A percentile compares a stretch with the other conserved stretches of the same genome.
Evolutionary conservation across 148 eudicot genomes (phyloP).

Genomic region (Amaranthus palmeri): DNA sequence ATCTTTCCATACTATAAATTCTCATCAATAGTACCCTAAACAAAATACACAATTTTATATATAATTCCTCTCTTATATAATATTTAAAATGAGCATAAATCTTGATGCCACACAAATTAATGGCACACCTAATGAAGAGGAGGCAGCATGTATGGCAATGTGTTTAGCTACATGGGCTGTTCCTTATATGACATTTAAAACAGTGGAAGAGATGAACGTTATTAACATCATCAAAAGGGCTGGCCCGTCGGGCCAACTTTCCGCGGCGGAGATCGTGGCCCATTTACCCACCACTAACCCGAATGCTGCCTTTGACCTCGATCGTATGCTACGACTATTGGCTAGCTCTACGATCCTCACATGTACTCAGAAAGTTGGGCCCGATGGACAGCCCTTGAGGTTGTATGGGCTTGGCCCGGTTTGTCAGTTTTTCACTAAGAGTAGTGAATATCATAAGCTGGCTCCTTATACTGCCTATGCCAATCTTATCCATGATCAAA

Average conservation of each 20-base stretch:
- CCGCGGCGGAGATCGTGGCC: constrained; percentile 41
- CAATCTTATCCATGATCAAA: not conserved
- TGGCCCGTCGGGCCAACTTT: constrained; percentile 36
- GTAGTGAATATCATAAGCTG: constrained; percentile 29
- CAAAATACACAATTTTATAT: too few relatives aligned
- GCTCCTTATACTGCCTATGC: constrained; percentile 13
- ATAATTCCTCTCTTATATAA: too few relatives aligned
- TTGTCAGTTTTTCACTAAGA: constrained; percentile 46
- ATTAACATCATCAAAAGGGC: constrained; percentile 45
- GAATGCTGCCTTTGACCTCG: constrained; percentile 43
- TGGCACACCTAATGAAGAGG: not conserved
- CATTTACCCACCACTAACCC: constrained; percentile 46
- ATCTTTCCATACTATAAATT: too few relatives aligned
- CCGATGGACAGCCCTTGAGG: constrained; percentile 42
- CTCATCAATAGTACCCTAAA: too few relatives aligned
- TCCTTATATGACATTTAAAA: constrained; percentile 48
- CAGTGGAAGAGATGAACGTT: constrained; percentile 57
- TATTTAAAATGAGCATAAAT: too few relatives aligned
- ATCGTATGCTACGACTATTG: constrained; percentile 49
- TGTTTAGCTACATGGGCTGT: constrained; percentile 50
- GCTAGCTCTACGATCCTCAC: constrained; percentile 43
- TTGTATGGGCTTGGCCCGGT: constrained; percentile 52
- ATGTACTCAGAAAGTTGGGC: constrained; percentile 20
- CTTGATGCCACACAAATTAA: too few relatives aligned
- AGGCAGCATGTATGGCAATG: constrained; percentile 32